Evolutionary conservation across 2,329 filamentous ascomycete genomes (phyloP), one percentile per base, ranked within the genome.

Genomic region (Colletotrichum liriopes): DNA sequence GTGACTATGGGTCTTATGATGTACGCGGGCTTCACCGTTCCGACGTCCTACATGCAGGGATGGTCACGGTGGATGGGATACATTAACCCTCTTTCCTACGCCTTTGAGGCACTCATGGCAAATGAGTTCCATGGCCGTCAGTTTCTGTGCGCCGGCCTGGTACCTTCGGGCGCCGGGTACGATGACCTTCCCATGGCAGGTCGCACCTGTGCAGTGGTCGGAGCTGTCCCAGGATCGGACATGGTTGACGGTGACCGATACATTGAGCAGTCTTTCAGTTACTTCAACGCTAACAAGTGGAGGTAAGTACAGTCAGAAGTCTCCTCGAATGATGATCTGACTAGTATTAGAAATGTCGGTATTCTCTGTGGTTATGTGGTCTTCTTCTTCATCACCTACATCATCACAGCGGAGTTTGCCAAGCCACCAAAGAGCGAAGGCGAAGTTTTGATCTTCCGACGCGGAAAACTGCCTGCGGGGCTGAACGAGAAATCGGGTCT

Each of bases 11-110:
- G 86, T 72, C 87, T 94, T 55, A 87, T 94, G 81, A 91, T 90
- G 76, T 91, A 90, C 80, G 94, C 93, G 16, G 93, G 92, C 73
- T 93, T 95, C 79, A 87, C 90, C 63, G 87, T 92, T 62, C 89
- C 88, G 0, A 87, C 86, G 73, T 80, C 84, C 60, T 90, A 96
- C 81, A 96, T 94, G 93, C 87, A 92, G 5, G 89, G 86, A 1
- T 97, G 94, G 93, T 93, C 92, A 75, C 87, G 91, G 68, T 97
- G 94, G 94, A 90, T 97, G 74, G 93, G 92, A 78, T 96, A 94
- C 79, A 84, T 96, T 51, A 91, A 96, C 74, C 93, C 94, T 3
- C 88, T 97, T 4, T 90, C 90, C 1, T 97, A 96, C 74, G 90
- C 91, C 0, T 97, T 97, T 77, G 94, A 97, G 80, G 86, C 91